Percentiles rank a stretch among this genome's conserved stretches.
These are phyloP conservation scores for Herpetomonas muscarum DNA, from an alignment of 208 protist species.

Conservation along the genomic window DNA sequence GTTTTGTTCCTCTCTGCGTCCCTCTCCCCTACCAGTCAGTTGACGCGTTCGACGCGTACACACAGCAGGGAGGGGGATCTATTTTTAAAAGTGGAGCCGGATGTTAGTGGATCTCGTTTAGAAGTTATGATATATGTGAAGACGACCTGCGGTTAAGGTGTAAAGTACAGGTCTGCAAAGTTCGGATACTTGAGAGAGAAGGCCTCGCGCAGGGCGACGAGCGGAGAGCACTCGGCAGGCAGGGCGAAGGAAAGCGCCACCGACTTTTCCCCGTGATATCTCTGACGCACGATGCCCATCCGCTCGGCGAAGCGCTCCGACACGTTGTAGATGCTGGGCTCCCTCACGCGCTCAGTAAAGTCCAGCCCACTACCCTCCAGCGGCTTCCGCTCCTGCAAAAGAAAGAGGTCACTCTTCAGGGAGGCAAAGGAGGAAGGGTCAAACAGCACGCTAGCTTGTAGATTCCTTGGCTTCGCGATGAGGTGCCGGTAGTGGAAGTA, in stretches of 20 bases:
- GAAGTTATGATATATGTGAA: neutral
- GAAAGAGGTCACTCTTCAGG: constrained; percentile 72
- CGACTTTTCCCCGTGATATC: constrained; percentile 20
- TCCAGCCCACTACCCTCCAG: constrained; percentile 35
- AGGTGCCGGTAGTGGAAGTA: constrained; percentile 39
- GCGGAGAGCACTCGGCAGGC: constrained; percentile 39
- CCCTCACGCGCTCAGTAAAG: constrained; percentile 44
- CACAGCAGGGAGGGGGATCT: too few relatives aligned
- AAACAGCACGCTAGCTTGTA: constrained; percentile 46
- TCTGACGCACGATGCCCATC: constrained; percentile 23
- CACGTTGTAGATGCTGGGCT: constrained; percentile 78
- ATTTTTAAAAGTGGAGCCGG: too few relatives aligned
- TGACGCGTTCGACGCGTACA: too few relatives aligned
- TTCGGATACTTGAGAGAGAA: constrained; percentile 62
- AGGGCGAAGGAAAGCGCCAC: constrained; percentile 55
- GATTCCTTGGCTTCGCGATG: constrained; percentile 28
- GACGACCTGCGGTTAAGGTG: neutral
- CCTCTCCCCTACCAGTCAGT: too few relatives aligned
- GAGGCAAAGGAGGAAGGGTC: constrained; percentile 69
- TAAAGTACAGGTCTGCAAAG: constrained; percentile 63
- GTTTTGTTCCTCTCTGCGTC: too few relatives aligned
- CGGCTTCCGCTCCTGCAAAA: constrained; percentile 61
- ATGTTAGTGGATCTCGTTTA: neutral
- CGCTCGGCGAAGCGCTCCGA: constrained; percentile 71
- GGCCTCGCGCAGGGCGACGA: constrained; percentile 57